Conservation (phyloP, 2,329 filamentous ascomycete genomes). For the Diaporthe helianthi region DNA sequence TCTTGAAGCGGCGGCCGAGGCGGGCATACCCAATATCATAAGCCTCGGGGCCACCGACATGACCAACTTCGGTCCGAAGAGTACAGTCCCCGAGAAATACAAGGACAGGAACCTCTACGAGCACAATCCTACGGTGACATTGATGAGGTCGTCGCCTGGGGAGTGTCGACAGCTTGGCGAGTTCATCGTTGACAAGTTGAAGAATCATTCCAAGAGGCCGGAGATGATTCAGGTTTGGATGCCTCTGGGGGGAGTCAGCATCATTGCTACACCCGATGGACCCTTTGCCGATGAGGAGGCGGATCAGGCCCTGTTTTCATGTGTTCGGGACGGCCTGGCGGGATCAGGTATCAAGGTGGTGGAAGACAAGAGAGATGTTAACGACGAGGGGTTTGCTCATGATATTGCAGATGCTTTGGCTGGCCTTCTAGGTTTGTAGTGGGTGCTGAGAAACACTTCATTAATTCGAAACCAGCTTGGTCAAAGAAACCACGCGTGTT, state of each 20-base stretch:
- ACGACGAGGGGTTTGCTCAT: constrained; percentile 58
- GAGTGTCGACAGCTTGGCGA: constrained; percentile 63
- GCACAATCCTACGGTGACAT: constrained; percentile 71
- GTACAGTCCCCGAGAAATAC: constrained; percentile 63
- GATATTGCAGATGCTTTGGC: constrained; percentile 53
- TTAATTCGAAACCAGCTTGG: background rate
- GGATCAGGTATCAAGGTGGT: constrained; percentile 57
- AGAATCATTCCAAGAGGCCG: constrained; percentile 45
- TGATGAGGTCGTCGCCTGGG: constrained; percentile 68
- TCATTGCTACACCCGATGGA: constrained; percentile 60
- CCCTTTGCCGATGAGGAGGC: constrained; percentile 57
- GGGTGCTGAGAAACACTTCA: background rate
- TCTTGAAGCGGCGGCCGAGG: constrained; percentile 62
- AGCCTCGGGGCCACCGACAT: constrained; percentile 63
- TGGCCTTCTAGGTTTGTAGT: constrained; percentile 39
- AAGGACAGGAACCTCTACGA: constrained; percentile 59
- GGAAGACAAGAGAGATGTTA: constrained; percentile 59
- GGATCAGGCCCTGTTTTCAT: constrained; percentile 59
- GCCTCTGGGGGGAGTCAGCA: constrained; percentile 66
- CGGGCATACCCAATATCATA: constrained; percentile 61
- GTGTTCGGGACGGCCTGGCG: constrained; percentile 56
- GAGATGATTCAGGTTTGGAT: constrained; percentile 62
- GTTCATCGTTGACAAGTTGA: constrained; percentile 63
- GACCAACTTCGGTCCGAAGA: constrained; percentile 67
- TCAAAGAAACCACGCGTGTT: background rate